phyloP scores from a whole-genome alignment of 768 basidiomycete genomes.

The Suillus discolor region DNA sequence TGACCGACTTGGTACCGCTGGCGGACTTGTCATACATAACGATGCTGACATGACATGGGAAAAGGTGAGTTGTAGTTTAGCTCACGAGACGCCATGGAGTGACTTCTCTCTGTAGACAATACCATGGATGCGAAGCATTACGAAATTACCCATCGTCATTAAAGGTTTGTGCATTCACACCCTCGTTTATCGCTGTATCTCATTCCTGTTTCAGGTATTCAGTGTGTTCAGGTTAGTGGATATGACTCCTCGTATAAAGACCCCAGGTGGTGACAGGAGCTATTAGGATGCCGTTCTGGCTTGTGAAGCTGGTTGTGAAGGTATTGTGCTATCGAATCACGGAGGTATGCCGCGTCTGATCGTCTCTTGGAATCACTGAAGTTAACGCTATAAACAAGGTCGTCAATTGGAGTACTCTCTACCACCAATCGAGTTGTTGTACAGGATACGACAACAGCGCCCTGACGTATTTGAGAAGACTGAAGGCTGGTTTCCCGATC shows the following conservation, averaged over 20 bases:
- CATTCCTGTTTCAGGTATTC: constrained; percentile 51
- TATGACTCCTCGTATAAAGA: not conserved
- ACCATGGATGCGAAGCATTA: constrained; percentile 73
- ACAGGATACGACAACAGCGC: constrained; percentile 67
- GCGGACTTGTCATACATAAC: constrained; percentile 63
- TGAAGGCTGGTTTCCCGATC: constrained; percentile 51
- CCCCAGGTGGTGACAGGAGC: constrained; percentile 13
- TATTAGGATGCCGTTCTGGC: constrained; percentile 84
- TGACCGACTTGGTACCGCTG: constrained; percentile 63
- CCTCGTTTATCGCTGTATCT: constrained; percentile 8
- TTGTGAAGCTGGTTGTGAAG: constrained; percentile 80
- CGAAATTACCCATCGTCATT: constrained; percentile 70
- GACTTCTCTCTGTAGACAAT: constrained; percentile 52
- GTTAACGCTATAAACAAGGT: constrained; percentile 34
- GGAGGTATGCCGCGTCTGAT: constrained; percentile 54
- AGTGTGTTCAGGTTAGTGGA: constrained; percentile 62
- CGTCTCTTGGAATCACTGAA: not conserved
- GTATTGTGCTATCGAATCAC: constrained; percentile 89
- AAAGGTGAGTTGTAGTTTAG: constrained; percentile 41
- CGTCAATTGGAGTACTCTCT: constrained; percentile 82
- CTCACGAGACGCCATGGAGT: not conserved
- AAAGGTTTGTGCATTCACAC: constrained; percentile 51
- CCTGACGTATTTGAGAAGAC: constrained; percentile 74
- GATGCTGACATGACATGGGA: constrained; percentile 82
- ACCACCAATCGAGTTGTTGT: constrained; percentile 78